phyloP scores from a whole-genome alignment of 2,329 filamentous ascomycete species.

The Aspergillus aculeatinus region DNA sequence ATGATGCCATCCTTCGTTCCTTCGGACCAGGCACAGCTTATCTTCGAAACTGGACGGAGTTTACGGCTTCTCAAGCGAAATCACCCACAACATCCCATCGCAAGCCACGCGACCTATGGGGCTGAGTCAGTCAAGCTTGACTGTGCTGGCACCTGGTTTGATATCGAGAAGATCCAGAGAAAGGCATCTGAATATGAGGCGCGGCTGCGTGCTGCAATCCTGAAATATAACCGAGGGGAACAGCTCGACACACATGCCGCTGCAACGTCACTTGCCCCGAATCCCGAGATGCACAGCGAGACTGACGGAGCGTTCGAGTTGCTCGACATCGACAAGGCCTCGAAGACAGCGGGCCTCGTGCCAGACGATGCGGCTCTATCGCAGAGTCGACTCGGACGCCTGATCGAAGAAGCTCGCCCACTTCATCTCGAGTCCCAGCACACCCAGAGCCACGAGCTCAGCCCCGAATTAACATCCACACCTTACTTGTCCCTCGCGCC shows the following conservation, averaged over 20 bases:
- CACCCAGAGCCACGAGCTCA: slow-evolving; percentile 25
- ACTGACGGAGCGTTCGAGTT: slow-evolving; percentile 32
- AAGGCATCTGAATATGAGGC: slow-evolving; percentile 52
- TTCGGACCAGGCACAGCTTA: slow-evolving; percentile 63
- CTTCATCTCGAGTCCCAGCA: slow-evolving; percentile 18
- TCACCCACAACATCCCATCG: slow-evolving; percentile 70
- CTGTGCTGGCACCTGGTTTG: slow-evolving; percentile 72
- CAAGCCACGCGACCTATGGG: slow-evolving; percentile 49
- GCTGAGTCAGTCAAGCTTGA: slow-evolving; percentile 58
- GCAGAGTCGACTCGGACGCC: slow-evolving; percentile 29
- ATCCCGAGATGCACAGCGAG: slow-evolving; percentile 3
- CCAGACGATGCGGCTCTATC: slow-evolving; percentile 24
- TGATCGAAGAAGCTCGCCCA: slow-evolving; percentile 28
- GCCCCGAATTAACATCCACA: slow-evolving; percentile 52
- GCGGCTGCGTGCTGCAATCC: slow-evolving; percentile 37
- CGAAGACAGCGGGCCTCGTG: slow-evolving; percentile 25
- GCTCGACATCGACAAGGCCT: slow-evolving; percentile 36
- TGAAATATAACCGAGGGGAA: slow-evolving; percentile 35
- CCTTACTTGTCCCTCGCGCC: slow-evolving; percentile 71
- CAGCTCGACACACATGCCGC: slow-evolving; percentile 24
- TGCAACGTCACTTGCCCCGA: not conserved
- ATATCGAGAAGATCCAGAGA: slow-evolving; percentile 63
- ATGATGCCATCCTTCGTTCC: slow-evolving; percentile 72
- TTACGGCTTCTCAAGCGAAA: slow-evolving; percentile 69
- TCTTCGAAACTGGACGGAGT: slow-evolving; percentile 80